phyloP scores from a whole-genome alignment of 2,329 filamentous ascomycete species.

The Colletotrichum sublineola region DNA sequence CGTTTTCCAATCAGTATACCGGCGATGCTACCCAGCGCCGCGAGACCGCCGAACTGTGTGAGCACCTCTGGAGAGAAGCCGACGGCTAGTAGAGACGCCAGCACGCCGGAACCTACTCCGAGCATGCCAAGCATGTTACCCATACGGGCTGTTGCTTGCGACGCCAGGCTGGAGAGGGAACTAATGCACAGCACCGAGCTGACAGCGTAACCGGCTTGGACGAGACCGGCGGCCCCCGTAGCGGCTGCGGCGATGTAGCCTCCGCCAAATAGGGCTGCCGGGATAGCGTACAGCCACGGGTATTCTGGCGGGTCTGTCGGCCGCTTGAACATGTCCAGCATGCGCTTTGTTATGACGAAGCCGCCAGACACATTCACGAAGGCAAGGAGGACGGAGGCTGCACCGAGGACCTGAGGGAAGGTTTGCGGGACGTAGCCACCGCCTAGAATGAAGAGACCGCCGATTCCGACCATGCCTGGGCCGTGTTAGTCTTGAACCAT shows the following conservation, averaged over 20 bases:
- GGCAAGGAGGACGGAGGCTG: slow-evolving; percentile 83
- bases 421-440: slow-evolving; percentile 84
- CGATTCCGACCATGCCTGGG: slow-evolving; percentile 84
- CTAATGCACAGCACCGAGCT: slow-evolving; percentile 88
- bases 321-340: slow-evolving; percentile 92
- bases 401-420: slow-evolving; percentile 82
- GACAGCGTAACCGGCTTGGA: slow-evolving; percentile 89
- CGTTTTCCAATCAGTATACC: slow-evolving; percentile 84
- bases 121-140: slow-evolving; percentile 90
- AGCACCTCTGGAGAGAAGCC: slow-evolving; percentile 85
- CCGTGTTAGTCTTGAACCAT: slow-evolving; percentile 41
- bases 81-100: slow-evolving; percentile 84
- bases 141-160: slow-evolving; percentile 84
- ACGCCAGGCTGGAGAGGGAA: slow-evolving; percentile 84
- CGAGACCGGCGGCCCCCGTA: slow-evolving; percentile 85
- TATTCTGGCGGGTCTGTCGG: slow-evolving; percentile 91
- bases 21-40: slow-evolving; percentile 76
- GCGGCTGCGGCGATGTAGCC: slow-evolving; percentile 84
- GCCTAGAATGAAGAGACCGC: slow-evolving; percentile 89
- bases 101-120: slow-evolving; percentile 84
- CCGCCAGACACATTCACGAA: slow-evolving; percentile 92
- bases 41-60: slow-evolving; percentile 83
- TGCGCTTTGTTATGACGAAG: slow-evolving; percentile 92
- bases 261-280: slow-evolving; percentile 81
- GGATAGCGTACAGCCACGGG: slow-evolving; percentile 86